These are phyloP conservation scores for Gossypium schwendimanii DNA, from an alignment of 441 rosid genomes.

Conservation along the genomic window DNA sequence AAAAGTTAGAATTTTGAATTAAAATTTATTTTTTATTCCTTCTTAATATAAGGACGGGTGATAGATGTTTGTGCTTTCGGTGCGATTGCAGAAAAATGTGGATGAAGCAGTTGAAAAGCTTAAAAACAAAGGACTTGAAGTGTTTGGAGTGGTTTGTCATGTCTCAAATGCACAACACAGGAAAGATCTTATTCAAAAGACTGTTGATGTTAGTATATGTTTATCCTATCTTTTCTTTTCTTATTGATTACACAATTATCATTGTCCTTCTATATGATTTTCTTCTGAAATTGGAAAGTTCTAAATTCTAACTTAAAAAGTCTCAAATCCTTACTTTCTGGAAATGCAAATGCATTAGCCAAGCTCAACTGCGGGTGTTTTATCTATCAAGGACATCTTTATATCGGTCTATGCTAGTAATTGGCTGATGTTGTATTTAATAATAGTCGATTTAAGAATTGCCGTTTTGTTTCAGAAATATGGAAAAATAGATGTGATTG, in stretches of 20 bases:
- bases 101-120: conserved; percentile 72
- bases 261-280: neutral
- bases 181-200: conserved; percentile 53
- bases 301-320: neutral
- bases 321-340: neutral
- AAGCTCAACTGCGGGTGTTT: neutral
- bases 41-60: neutral
- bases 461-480: conserved; percentile 41
- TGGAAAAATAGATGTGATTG: conserved; percentile 56
- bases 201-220: conserved; percentile 16
- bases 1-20: neutral
- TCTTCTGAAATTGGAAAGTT: neutral
- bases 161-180: conserved; percentile 77
- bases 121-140: conserved; percentile 58
- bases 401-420: neutral
- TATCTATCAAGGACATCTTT: conserved; percentile 7
- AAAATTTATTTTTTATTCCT: neutral
- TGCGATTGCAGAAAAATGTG: conserved; percentile 54
- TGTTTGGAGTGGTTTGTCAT: conserved; percentile 74
- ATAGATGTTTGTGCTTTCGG: conserved; percentile 1
- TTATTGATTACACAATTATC: neutral
- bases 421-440: neutral
- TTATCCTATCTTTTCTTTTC: neutral
- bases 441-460: neutral
- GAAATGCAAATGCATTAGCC: neutral